phyloP scores from a whole-genome alignment of 176 grass and related monocot species.

The Aegilops sharonensis region DNA sequence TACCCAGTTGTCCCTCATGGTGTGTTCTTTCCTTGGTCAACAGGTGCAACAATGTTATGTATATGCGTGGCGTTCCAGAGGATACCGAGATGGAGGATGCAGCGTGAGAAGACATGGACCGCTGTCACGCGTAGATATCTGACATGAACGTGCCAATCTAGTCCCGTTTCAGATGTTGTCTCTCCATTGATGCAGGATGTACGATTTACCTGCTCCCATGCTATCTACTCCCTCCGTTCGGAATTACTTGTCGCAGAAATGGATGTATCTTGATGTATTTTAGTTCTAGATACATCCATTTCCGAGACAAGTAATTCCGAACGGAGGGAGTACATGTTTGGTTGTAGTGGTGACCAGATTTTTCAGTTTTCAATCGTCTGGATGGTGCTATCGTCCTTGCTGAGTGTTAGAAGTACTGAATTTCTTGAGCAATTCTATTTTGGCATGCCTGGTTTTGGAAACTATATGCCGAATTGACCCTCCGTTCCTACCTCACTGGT shows the following conservation, averaged over 20 bases:
- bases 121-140: slow-evolving; percentile 1
- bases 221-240: too few relatives aligned
- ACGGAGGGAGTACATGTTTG: neutral
- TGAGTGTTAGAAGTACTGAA: neutral
- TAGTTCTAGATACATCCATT: too few relatives aligned
- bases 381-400: neutral
- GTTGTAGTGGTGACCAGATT: neutral
- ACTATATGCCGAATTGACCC: neutral
- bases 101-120: slow-evolving; percentile 29
- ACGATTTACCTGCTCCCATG: neutral
- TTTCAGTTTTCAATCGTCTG: neutral
- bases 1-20: neutral
- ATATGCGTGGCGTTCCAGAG: slow-evolving; percentile 69
- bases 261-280: too few relatives aligned
- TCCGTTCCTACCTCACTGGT: neutral
- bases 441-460: neutral
- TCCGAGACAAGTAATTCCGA: too few relatives aligned
- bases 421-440: neutral
- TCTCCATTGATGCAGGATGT: neutral
- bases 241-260: too few relatives aligned
- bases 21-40: slow-evolving; percentile 19
- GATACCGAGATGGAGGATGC: slow-evolving; percentile 86
- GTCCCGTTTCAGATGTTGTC: neutral
- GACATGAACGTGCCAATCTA: neutral
- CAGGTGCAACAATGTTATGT: slow-evolving; percentile 87